Base-by-base conservation (phyloP, 495 filamentous ascomycete genomes). In the Clavariopsis aquatica region DNA sequence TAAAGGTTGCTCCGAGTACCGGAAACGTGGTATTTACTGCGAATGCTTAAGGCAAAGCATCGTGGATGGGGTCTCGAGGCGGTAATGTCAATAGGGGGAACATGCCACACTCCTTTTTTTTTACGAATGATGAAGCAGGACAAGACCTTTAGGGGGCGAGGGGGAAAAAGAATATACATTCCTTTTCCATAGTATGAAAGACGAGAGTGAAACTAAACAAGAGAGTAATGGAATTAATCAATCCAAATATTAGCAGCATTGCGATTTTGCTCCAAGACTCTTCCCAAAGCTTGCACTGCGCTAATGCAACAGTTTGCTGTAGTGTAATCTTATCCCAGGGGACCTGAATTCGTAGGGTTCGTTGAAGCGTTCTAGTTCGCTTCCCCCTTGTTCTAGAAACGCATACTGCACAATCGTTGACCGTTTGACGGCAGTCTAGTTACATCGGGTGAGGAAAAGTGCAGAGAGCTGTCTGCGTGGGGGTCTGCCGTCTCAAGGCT, bases 1-100 rank as follows among this genome's bases (percentile, higher is more conserved):
- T 67, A 0, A 67, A 62, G 58, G 52, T 62, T 15, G 22, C 28
- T 4, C 10, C 24, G 5, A 67, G 64, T 23, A 23, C 20, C 0
- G 45, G 54, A 13, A 29, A 67, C 55, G 64, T 67, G 17, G 64
- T 67, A 5, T 67, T 67, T 29, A 62, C 58, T 1, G 64, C 58
- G 12, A 61, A 47, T 29, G 64, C 57, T 51, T 62, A 19, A 45
- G 31, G 31, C 12, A 12, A 12, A 5, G 31, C 5, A 34, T 34
- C 31, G 26, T 31, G 28, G 31, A 19, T 17, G 52, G 31, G 36
- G 54, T 12, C 6, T 43, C 7, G 19, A 6, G 24, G 27, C 4
- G 26, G 45, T 15, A 34, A 34, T 26, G 57, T 13, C 15, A 20
- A 15, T n/a, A 34, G 13, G 13, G 47, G 34, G 27, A 20, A 36